Percentiles rank a stretch among this genome's conserved stretches.
Evolutionary conservation across 2,329 filamentous ascomycete species (phyloP).

Genomic region (Alternaria sp.): DNA sequence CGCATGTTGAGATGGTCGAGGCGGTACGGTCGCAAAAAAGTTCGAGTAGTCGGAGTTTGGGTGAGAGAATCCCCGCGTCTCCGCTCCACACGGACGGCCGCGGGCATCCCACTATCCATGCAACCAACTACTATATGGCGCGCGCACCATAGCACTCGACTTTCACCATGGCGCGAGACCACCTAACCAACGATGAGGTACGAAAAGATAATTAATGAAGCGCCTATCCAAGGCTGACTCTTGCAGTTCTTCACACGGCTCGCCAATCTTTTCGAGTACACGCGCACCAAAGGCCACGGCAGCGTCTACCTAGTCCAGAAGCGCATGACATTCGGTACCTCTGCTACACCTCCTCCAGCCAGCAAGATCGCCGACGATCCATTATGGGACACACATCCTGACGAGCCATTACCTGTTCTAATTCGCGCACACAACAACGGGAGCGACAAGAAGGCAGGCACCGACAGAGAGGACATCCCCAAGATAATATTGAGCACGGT

Average conservation of each 20-base stretch:
- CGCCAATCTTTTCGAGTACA: constrained; percentile 69
- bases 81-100: constrained; percentile 25
- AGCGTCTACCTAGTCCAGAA: constrained; percentile 79
- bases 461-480: constrained; percentile 54
- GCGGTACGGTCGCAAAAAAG: constrained; percentile 37
- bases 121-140: constrained; percentile 26
- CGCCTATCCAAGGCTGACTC: not conserved
- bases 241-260: constrained; percentile 75
- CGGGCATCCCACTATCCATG: constrained; percentile 26
- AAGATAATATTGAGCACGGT: constrained; percentile 82
- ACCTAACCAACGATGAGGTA: constrained; percentile 69
- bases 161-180: constrained; percentile 56
- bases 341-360: constrained; percentile 43
- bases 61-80: constrained; percentile 25
- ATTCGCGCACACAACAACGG: constrained; percentile 85
- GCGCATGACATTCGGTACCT: constrained; percentile 59
- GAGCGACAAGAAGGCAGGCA: constrained; percentile 55
- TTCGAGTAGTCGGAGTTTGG: constrained; percentile 36
- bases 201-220: constrained; percentile 34
- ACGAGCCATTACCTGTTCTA: constrained; percentile 72
- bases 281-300: constrained; percentile 73
- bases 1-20: constrained; percentile 43
- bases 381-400: constrained; percentile 66
- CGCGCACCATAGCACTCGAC: constrained; percentile 25
- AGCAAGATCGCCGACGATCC: constrained; percentile 57